phyloP scores from a whole-genome alignment of 2,329 filamentous ascomycete genomes.

The Monosporascus sp. region DNA sequence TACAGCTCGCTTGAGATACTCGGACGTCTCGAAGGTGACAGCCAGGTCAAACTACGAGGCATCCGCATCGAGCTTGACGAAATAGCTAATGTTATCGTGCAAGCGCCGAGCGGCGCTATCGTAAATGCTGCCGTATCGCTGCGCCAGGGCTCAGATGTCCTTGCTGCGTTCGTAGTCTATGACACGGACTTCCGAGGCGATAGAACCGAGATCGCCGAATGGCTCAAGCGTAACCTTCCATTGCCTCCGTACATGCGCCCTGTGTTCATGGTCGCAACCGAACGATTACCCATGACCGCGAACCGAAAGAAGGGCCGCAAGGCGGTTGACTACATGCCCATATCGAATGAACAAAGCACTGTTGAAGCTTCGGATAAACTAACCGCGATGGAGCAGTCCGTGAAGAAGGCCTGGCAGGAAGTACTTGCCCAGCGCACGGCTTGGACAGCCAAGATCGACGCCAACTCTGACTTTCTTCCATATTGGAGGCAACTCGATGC shows the following conservation, averaged over 20 bases:
- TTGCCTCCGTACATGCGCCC: conserved; percentile 34
- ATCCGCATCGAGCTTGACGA: conserved; percentile 40
- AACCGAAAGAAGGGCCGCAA: conserved; percentile 29
- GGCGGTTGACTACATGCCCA: conserved; percentile 18
- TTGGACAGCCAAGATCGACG: conserved; percentile 2
- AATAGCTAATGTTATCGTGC: conserved; percentile 23
- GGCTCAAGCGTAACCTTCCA: conserved; percentile 10
- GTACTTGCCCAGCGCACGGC: conserved; percentile 14
- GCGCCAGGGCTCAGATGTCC: conserved; percentile 4
- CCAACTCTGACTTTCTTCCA: conserved; percentile 35
- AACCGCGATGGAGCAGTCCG: background rate
- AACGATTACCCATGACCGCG: conserved; percentile 23
- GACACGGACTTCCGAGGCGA: background rate
- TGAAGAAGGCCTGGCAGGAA: conserved; percentile 11
- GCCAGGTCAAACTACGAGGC: conserved; percentile 36
- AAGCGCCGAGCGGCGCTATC: conserved; percentile 1
- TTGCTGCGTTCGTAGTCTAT: conserved; percentile 21
- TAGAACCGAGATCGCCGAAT: conserved; percentile 3
- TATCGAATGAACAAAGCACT: conserved; percentile 11
- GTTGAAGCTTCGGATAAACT: background rate
- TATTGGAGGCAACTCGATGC: conserved; percentile 36
- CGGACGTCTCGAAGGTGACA: conserved; percentile 32
- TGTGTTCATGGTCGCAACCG: conserved; percentile 18
- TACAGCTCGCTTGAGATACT: conserved; percentile 28
- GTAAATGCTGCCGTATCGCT: conserved; percentile 1